Evolutionary conservation across 2,329 filamentous ascomycete species (phyloP).

Genomic region (Trichoderma sp.): DNA sequence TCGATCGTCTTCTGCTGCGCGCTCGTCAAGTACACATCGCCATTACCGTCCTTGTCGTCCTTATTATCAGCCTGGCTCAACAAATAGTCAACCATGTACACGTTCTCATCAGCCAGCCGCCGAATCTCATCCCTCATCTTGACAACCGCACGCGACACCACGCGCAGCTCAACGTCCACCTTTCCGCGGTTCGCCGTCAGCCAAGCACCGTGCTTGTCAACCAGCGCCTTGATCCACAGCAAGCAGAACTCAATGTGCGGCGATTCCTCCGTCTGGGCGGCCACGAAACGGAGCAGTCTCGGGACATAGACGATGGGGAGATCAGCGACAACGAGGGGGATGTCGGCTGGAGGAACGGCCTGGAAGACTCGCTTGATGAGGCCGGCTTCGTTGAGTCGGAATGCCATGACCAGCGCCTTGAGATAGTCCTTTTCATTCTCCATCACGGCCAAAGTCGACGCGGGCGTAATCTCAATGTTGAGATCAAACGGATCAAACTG

Average conservation of each 20-base stretch:
- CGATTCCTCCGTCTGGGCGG: conserved; percentile 81
- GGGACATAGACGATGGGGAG: conserved; percentile 85
- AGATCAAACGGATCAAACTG: conserved; percentile 97
- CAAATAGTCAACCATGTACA: conserved; percentile 86
- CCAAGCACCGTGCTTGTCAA: conserved; percentile 82
- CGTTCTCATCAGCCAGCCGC: conserved; percentile 81
- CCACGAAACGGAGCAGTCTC: conserved; percentile 82
- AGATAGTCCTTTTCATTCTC: conserved; percentile 75
- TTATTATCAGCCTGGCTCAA: conserved; percentile 50
- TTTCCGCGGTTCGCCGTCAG: conserved; percentile 78
- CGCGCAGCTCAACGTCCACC: conserved; percentile 80
- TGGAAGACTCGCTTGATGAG: conserved; percentile 86
- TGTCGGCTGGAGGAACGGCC: conserved; percentile 72
- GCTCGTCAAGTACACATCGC: conserved; percentile 13
- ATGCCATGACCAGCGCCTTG: conserved; percentile 94
- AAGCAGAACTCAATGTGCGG: conserved; percentile 95
- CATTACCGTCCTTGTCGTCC: conserved; percentile 25
- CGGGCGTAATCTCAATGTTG: conserved; percentile 89
- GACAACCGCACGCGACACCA: conserved; percentile 77
- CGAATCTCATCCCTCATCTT: conserved; percentile 82
- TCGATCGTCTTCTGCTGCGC: conserved; percentile 28
- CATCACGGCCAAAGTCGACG: conserved; percentile 71
- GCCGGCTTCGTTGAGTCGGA: conserved; percentile 84
- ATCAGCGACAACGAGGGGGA: conserved; percentile 74
- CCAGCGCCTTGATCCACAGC: conserved; percentile 81